Evolutionary conservation across 495 filamentous ascomycete genomes (phyloP).

Genomic region (Friedmanniomyces simplex): DNA sequence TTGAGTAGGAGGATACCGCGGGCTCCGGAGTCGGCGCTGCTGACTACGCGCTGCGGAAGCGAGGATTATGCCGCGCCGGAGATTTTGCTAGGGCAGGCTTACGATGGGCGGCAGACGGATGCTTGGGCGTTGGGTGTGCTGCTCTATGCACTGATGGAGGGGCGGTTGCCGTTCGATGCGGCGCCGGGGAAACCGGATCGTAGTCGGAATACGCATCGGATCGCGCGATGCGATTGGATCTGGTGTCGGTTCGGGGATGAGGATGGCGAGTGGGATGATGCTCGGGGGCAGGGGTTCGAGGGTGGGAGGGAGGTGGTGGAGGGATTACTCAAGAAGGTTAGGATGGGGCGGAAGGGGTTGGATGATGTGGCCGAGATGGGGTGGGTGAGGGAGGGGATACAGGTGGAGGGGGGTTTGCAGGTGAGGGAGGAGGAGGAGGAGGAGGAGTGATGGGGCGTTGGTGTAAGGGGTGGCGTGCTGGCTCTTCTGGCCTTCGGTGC

Average conservation of each 20-base stretch:
- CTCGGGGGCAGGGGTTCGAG: slow-evolving; percentile 46
- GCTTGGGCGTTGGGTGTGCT: slow-evolving; percentile 93
- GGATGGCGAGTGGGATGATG: slow-evolving; percentile 58
- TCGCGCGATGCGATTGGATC: slow-evolving; percentile 86
- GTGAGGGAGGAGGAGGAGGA: slow-evolving; percentile 57
- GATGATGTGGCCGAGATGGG: slow-evolving; percentile 57
- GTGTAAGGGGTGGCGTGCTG: too few relatives aligned
- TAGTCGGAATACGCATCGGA: slow-evolving; percentile 71
- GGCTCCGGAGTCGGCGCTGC: slow-evolving; percentile 55
- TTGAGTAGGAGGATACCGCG: too few relatives aligned
- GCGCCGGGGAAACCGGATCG: slow-evolving; percentile 47
- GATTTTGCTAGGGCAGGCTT: slow-evolving; percentile 87
- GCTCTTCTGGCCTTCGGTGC: not conserved
- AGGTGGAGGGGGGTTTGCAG: slow-evolving; percentile 58
- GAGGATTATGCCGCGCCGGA: slow-evolving; percentile 97
- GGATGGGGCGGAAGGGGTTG: slow-evolving; percentile 57
- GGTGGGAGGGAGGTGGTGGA: slow-evolving; percentile 75
- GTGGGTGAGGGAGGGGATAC: slow-evolving; percentile 69
- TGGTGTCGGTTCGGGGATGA: slow-evolving; percentile 75
- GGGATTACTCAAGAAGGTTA: slow-evolving; percentile 66
- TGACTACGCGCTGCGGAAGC: slow-evolving; percentile 84
- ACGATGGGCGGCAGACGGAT: slow-evolving; percentile 86
- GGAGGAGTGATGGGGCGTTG: slow-evolving; percentile 31
- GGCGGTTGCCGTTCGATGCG: slow-evolving; percentile 83
- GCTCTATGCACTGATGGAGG: slow-evolving; percentile 88